Conservation (phyloP, 495 filamentous ascomycete species). For the Daldinia decipiens region DNA sequence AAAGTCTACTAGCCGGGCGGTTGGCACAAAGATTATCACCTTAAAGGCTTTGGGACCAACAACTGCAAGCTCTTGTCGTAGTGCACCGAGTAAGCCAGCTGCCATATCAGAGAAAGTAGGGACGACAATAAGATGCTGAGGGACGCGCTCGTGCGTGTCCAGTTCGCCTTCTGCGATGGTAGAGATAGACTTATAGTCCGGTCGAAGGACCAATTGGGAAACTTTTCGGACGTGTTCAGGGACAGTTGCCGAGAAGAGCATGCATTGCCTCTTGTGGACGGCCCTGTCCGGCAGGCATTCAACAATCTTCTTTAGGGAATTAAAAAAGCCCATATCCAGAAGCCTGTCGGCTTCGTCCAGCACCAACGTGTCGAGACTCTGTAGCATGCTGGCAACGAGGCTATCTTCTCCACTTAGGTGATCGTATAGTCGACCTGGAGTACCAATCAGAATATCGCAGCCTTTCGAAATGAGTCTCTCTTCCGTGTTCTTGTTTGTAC, state of each 20-base stretch:
- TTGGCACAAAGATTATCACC: conserved; percentile 75
- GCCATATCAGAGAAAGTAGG: conserved; percentile 65
- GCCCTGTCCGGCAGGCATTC: conserved; percentile 65
- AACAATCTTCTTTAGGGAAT: conserved; percentile 67
- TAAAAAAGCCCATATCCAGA: conserved; percentile 71
- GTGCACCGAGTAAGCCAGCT: conserved; percentile 58
- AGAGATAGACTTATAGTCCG: conserved; percentile 68
- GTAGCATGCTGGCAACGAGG: conserved; percentile 16
- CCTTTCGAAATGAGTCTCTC: conserved; percentile 48
- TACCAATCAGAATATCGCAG: conserved; percentile 67
- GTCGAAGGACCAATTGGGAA: conserved; percentile 64
- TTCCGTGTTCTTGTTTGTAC: conserved; percentile 52
- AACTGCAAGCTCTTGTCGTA: conserved; percentile 55
- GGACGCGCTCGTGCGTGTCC: conserved; percentile 69
- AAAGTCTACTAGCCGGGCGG: conserved; percentile 68
- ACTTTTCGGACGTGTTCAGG: conserved; percentile 70
- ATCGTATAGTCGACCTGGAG: conserved; percentile 71
- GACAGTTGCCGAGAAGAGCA: conserved; percentile 79
- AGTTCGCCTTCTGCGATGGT: conserved; percentile 69
- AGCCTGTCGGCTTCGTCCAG: conserved; percentile 76
- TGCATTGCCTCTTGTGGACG: conserved; percentile 66
- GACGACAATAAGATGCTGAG: conserved; percentile 67
- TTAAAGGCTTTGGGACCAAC: conserved; percentile 63
- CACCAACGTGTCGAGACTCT: conserved; percentile 65
- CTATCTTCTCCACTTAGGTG: conserved; percentile 48